Evolutionary conservation across 2,329 filamentous ascomycete genomes (phyloP), one percentile per base, ranked within the genome.

Genomic region (Paracoccidioides brasiliensis): DNA sequence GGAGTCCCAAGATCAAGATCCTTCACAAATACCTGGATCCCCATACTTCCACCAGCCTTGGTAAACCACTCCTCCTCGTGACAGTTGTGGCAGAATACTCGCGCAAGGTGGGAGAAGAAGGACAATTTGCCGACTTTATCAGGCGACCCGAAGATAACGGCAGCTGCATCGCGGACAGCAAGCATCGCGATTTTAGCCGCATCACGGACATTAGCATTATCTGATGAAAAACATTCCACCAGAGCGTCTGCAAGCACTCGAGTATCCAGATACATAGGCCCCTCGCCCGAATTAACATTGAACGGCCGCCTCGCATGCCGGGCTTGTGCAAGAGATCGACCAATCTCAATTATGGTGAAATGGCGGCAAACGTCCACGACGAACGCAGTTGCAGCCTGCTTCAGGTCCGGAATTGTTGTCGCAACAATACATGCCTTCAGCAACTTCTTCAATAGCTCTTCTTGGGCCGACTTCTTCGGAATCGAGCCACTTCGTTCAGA

Each of bases 41-140:
- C 94, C 22, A 91, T 74, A 54, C 87, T 90, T 42, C 93, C 93
- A 51, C 91, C 93, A 41, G 90, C 87, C 72, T 99, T 98, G 53
- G 90, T 90, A 66, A 95, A 98, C 93, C 94, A 99, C 64, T 98
- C 93, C 68, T 98, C 91, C 64, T 93, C 90, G 64, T 96, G 90
- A 69, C 93, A 98, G 61, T 88, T 90, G 68, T 98, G 93, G 63
- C 88, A 93, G 68, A 97, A 95, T 0, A 84, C 84, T 58, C 83
- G 86, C 42, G 86, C 85, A 5, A 98, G 77, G 64, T 91, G 84
- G 57, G 79, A 80, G 72, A 98, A 98, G 70, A 98, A 88, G 0
- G 85, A 82, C 7, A 98, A 78, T 55, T 83, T 83, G 38, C 87
- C 82, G 37, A 90, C 83, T 54, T 86, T 80, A 28, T 78, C 79